These are phyloP conservation scores for Monoraphidium neglectum DNA, from an alignment of 139 green algal genomes.

Conservation along the genomic window DNA sequence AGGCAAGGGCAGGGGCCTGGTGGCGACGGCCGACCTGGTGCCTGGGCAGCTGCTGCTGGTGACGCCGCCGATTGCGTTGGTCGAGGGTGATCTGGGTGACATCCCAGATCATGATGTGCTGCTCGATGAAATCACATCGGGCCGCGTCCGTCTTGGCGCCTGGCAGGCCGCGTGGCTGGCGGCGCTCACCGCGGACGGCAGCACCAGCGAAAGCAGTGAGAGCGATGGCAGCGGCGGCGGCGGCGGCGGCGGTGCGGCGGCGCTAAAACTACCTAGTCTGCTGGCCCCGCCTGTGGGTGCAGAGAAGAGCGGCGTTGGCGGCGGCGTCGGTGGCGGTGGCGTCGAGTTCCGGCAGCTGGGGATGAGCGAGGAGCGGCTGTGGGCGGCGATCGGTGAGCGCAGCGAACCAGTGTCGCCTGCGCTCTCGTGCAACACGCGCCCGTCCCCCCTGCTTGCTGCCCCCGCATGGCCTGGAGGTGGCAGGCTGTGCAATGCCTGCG, in stretches of 20 bases:
- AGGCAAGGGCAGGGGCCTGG: conserved; percentile 14
- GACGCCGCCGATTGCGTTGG: conserved; percentile 1
- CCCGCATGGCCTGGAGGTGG: no score
- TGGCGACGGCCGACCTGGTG: background rate
- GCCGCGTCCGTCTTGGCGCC: background rate
- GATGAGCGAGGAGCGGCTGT: conserved; percentile 18
- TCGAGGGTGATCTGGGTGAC: conserved; percentile 6
- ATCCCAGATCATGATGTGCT: conserved; percentile 25
- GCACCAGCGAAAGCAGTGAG: background rate
- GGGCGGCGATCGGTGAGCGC: conserved; percentile 10
- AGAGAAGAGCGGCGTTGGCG: background rate
- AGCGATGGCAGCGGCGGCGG: conserved; percentile 4
- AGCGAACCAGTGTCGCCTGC: no score
- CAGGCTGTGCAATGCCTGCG: no score
- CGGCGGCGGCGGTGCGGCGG: no score
- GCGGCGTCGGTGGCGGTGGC: background rate
- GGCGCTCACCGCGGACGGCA: background rate
- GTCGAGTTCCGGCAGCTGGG: background rate
- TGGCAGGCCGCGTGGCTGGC: conserved; percentile 19
- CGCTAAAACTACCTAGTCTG: background rate
- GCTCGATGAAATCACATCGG: background rate
- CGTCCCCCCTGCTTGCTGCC: no score
- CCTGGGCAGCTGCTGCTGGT: conserved; percentile 19
- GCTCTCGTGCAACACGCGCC: no score
- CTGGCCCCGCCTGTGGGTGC: background rate